Evolutionary conservation across 257 asterid species (phyloP).

Genomic region (Salvia splendens): DNA sequence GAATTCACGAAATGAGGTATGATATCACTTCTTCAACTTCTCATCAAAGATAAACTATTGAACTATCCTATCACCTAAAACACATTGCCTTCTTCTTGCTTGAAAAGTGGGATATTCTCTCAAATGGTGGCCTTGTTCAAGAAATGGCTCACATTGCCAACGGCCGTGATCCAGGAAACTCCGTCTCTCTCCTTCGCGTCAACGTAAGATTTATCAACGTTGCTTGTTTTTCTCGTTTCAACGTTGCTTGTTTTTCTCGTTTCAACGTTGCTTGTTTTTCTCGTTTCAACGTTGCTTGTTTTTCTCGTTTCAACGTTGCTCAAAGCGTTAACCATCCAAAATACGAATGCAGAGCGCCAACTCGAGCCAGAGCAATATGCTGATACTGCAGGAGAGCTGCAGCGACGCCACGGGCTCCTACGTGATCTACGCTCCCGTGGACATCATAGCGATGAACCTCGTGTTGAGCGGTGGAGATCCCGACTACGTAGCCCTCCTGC

Average conservation of each 20-base stretch:
- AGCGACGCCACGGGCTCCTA: constrained; percentile 76
- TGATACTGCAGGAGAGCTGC: constrained; percentile 84
- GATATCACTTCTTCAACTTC: neutral
- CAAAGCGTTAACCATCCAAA: neutral
- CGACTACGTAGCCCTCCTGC: constrained; percentile 87
- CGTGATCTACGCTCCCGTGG: constrained; percentile 89
- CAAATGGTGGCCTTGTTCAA: constrained; percentile 92
- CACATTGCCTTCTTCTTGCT: no score
- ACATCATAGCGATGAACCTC: constrained; percentile 83
- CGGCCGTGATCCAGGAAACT: constrained; percentile 88
- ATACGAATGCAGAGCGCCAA: constrained; percentile 54
- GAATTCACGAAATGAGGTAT: constrained; percentile 70
- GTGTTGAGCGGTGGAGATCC: constrained; percentile 95
- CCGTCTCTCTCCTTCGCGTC: constrained; percentile 82
- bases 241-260: neutral
- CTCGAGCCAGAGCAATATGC: constrained; percentile 92
- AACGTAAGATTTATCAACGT: constrained; percentile 47
- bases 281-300: neutral
- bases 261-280: neutral
- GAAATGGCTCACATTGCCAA: constrained; percentile 95
- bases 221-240: neutral
- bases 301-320: no score
- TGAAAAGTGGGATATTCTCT: constrained; percentile 87
- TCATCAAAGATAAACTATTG: no score
- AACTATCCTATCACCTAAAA: no score